phyloP scores from a whole-genome alignment of 2,329 filamentous ascomycete genomes.

The Ceratocystis albifundus region DNA sequence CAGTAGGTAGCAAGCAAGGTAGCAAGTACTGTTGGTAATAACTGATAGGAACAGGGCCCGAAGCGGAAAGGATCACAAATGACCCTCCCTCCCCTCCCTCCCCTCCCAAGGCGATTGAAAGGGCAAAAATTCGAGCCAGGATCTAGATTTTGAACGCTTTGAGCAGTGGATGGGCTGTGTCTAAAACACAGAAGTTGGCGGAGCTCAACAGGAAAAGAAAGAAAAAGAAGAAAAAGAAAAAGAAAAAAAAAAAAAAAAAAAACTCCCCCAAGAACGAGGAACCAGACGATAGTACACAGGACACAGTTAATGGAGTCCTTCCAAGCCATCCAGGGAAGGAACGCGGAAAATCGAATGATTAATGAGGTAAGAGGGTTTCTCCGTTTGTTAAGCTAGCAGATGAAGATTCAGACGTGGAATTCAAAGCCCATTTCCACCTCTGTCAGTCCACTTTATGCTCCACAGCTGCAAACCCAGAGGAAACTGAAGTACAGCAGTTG shows the following conservation, averaged over 20 bases:
- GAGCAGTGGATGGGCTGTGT: not conserved
- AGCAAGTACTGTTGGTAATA: conserved; percentile 2
- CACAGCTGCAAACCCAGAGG: not conserved
- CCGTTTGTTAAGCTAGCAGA: not conserved
- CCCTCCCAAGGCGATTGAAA: not conserved
- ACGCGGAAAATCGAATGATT: not conserved
- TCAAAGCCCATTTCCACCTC: not conserved
- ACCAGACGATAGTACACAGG: not conserved
- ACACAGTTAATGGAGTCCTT: not conserved
- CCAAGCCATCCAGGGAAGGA: not conserved
- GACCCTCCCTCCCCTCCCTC: conserved; percentile 13
- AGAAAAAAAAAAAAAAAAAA: not conserved
- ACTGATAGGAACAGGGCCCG: conserved; percentile 10
- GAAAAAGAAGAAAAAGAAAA: not conserved
- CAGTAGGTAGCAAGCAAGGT: too few species aligned
- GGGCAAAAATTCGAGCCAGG: not conserved
- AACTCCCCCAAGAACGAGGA: too few species aligned
- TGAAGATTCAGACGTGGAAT: not conserved
- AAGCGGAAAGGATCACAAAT: conserved; percentile 16
- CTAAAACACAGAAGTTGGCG: not conserved
- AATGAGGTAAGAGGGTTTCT: not conserved
- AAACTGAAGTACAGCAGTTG: not conserved
- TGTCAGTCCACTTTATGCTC: not conserved
- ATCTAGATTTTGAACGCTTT: conserved; percentile 2
- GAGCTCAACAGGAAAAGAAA: not conserved